phyloP scores from a whole-genome alignment of 192 early-diverging fungal genomes.

The Phycomyces blakesleeanus region DNA sequence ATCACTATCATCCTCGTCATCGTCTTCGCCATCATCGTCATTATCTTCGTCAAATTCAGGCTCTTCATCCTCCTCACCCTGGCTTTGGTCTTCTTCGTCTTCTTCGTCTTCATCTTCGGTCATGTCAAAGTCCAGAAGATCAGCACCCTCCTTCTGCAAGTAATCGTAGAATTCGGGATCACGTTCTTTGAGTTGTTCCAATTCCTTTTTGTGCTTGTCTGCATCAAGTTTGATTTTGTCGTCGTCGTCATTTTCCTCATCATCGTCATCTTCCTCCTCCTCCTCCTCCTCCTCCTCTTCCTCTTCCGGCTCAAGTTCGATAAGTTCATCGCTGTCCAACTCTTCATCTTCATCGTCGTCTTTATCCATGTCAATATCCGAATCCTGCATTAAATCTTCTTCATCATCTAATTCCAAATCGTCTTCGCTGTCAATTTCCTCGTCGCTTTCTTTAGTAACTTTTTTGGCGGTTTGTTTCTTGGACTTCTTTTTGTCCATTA shows the following conservation, averaged over 20 bases:
- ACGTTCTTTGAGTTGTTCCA: constrained; percentile 78
- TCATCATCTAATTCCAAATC: constrained; percentile 53
- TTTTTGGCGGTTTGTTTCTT: constrained; percentile 11
- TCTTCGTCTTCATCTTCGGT: constrained; percentile 48
- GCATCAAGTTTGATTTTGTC: constrained; percentile 49
- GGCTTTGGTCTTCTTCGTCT: constrained; percentile 38
- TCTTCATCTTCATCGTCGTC: constrained; percentile 20
- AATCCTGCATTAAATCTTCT: constrained; percentile 37
- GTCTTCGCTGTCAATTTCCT: constrained; percentile 51
- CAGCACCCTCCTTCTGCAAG: constrained; percentile 60
- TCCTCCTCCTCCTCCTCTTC: constrained; percentile 47
- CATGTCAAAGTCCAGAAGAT: constrained; percentile 76
- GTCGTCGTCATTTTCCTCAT: constrained; percentile 57
- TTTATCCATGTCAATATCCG: constrained; percentile 47
- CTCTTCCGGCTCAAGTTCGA: constrained; percentile 32
- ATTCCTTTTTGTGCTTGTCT: constrained; percentile 69
- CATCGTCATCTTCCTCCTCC: constrained; percentile 48
- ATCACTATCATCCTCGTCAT: constrained; percentile 11
- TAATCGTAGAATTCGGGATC: constrained; percentile 21
- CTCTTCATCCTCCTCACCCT: constrained; percentile 28
- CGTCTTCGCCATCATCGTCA: constrained; percentile 14
- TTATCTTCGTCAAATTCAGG: constrained; percentile 33
- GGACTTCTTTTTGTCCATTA: constrained; percentile 7
- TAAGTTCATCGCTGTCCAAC: constrained; percentile 27
- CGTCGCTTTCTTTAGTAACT: constrained; percentile 32